Evolutionary conservation across 2,329 filamentous ascomycete genomes (phyloP).

Genomic region (Aspergillus pseudotamarii): DNA sequence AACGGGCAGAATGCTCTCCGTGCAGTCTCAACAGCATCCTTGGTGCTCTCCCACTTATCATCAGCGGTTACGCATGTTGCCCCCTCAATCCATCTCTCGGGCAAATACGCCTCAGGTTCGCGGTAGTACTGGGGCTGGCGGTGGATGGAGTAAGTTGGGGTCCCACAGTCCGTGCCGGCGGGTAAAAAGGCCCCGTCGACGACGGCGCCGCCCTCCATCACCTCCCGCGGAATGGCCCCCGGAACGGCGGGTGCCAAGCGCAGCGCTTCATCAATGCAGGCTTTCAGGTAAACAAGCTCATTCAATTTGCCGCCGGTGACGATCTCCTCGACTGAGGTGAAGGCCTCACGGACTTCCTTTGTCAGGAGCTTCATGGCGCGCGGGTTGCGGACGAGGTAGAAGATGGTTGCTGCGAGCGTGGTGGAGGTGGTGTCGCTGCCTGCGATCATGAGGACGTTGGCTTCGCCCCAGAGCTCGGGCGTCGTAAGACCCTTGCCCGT

Average conservation of each 20-base stretch:
- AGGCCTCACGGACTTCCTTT: constrained; percentile 40
- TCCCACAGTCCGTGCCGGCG: constrained; percentile 64
- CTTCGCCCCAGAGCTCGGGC: constrained; percentile 70
- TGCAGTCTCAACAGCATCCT: constrained; percentile 56
- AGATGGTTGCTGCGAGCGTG: constrained; percentile 50
- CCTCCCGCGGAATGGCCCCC: constrained; percentile 41
- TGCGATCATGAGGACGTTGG: constrained; percentile 71
- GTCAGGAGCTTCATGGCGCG: constrained; percentile 33
- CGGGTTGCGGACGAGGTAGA: constrained; percentile 43
- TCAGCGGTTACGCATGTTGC: constrained; percentile 42
- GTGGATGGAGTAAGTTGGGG: constrained; percentile 69
- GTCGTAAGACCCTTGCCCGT: constrained; percentile 68
- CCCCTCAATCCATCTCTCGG: constrained; percentile 67
- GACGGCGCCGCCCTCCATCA: constrained; percentile 40
- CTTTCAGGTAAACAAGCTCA: constrained; percentile 43
- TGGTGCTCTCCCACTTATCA: constrained; percentile 45
- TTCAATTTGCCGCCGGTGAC: constrained; percentile 37
- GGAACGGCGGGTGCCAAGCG: constrained; percentile 44
- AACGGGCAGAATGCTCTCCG: constrained; percentile 72
- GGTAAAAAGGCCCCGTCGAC: constrained; percentile 43
- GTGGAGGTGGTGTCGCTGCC: constrained; percentile 74
- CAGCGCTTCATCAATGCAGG: constrained; percentile 46
- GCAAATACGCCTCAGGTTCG: constrained; percentile 60
- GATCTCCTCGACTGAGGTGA: constrained; percentile 42
- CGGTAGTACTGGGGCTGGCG: constrained; percentile 67